A percentile compares a stretch with the other conserved stretches of the same genome.
phyloP scores from a whole-genome alignment of 2,329 filamentous ascomycete genomes.

The Arthrobotrys musiformis region DNA sequence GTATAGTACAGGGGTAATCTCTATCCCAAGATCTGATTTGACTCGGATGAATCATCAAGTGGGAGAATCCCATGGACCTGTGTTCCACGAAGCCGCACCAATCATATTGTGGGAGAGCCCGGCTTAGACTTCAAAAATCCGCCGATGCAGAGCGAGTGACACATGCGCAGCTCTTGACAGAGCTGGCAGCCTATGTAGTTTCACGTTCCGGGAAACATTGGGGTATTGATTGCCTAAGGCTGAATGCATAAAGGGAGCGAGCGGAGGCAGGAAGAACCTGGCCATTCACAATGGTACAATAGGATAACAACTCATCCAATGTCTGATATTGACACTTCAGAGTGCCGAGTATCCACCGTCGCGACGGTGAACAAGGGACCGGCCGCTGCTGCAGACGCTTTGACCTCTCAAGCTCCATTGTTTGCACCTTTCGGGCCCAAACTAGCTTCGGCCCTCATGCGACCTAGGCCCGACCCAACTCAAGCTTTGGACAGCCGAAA shows the following conservation, averaged over 20 bases:
- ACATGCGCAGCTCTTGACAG: too few species aligned
- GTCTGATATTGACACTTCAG: neutral
- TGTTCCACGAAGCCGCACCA: neutral
- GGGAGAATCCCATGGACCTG: neutral
- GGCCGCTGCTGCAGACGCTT: constrained; percentile 1
- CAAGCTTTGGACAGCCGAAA: constrained; percentile 8
- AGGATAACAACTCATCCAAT: neutral
- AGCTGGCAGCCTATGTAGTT: too few species aligned
- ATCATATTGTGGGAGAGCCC: neutral
- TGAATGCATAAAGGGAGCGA: neutral
- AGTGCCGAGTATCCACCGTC: neutral
- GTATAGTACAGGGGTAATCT: neutral
- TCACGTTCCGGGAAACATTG: too few species aligned
- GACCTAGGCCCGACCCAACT: neutral
- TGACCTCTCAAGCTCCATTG: neutral
- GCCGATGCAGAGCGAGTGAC: neutral
- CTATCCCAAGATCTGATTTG: neutral
- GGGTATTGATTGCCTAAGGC: neutral
- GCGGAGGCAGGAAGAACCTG: neutral
- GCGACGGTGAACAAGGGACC: neutral
- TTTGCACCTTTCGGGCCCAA: too few species aligned
- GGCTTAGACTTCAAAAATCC: too few species aligned
- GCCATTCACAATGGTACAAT: neutral
- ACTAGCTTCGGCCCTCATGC: neutral
- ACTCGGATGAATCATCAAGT: neutral